Base-by-base conservation (phyloP, 139 green algal species). In the Chlorella sp. region DNA sequence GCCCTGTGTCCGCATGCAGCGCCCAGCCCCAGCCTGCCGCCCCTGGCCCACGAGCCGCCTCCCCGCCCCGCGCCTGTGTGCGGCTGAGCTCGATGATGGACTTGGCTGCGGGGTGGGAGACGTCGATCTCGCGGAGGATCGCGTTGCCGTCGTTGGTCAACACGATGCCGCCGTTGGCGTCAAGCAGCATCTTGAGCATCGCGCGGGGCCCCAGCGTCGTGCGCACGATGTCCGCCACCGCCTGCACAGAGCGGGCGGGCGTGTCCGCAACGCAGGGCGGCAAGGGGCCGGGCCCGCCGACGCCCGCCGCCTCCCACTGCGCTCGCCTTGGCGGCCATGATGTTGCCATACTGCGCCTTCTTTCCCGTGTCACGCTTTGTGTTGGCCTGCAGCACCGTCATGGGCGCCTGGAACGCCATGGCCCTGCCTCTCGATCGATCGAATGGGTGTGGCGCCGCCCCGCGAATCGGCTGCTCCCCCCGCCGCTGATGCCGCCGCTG, bases 111-210 rank as follows among this genome's bases (percentile, higher is more conserved):
- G 96, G 96, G 77, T 99, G 96, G 9, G 83, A 86, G 3, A 99
- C 96, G 60, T 99, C 96, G 63, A 99, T 98, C 73, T 99, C 96
- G 21, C 96, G 86, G 60, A 99, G 78, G 51, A 99, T 98, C 6
- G 96, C 96, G 74, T 99, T 97, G 35, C 96, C 96, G 72, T 99
- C 96, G 74, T 99, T 99, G 21, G 96, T 99, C 1, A 99, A 84
- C 43, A 99, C 92, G 69, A 99, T 99, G 33, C 94, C 91, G 81
- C 96, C 96, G 48, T 90, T 93, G 25, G 95, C 91, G 80, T 99
- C 96, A n/a, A 99, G 90, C 48, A 99, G 78, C 96, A 99, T 99
- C 76, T 99, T 99, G 0, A 99, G 77, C 96, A 99, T 99, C 12
- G 94, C 95, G 3, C 95, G 87, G 8, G 96, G 96, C 0, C 96